Evolutionary conservation across 768 basidiomycete species (phyloP), one percentile per base, ranked within the genome.

Genomic region (Rhodocollybia butyracea): DNA sequence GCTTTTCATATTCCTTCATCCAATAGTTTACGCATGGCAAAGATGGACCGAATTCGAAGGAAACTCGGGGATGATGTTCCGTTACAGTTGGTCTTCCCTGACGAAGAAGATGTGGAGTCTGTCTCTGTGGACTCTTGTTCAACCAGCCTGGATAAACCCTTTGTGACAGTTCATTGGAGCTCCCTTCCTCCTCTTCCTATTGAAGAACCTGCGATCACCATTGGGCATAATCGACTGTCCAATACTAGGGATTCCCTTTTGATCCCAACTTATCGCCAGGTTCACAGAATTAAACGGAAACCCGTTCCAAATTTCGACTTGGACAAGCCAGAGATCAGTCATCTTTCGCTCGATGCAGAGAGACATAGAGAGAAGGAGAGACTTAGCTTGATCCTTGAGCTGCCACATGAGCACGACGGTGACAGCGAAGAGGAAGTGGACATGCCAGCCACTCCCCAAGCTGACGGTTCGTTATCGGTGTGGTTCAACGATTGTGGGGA

Each of bases 61-160:
- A 83, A 70, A 60, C 75, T 89, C 2, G 88, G 88, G 0, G 75
- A 85, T 19, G 81, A 77, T 26, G 81, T 88, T 21, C 88, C 87
- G 6, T 59, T 77, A 2, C 74, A 80, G 34, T 75, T 86, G 29
- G 81, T 89, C 47, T 88, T 87, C 67, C 77, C 83, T 24, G 34
- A 57, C 2, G 22, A 41, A 15, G 22, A 52, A 17, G 41, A 54
- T 36, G 15, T 24, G 3, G 26, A 32, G 13, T 26, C 24, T 31
- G 19, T 32, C 19, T 5, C 27, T 26, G 39, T 29, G 41, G 17
- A 26, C 21, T 39, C 51, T 29, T 10, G 22, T 6, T 31, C 26
- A 17, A 5, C n/a, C n/a, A 15, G 30, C 10, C 13, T 29, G 3
- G 19, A 26, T 36, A 22, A 10, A 36, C 34, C 50, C 11, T 7